These are phyloP conservation scores for Suillus sp. DNA, from an alignment of 768 basidiomycete species.

Conservation along the genomic window DNA sequence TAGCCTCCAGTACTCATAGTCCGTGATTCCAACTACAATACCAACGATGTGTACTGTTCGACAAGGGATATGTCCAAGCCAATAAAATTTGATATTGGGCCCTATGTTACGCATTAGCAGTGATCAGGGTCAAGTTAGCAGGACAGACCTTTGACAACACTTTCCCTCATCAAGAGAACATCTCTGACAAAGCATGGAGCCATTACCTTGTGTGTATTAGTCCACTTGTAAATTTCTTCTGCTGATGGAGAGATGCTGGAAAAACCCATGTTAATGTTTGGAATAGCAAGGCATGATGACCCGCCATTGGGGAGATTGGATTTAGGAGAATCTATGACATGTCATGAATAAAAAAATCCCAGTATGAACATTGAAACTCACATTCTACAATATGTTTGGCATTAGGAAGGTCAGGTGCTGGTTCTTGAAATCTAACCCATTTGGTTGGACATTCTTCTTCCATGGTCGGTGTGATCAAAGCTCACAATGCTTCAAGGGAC, in stretches of 20 bases:
- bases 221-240: conserved; percentile 48
- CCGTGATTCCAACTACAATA: conserved; percentile 61
- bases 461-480: too few species aligned
- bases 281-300: too few species aligned
- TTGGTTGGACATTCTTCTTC: too few species aligned
- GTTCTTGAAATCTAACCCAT: too few species aligned
- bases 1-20: conserved; percentile 57
- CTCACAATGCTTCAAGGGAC: too few species aligned
- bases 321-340: too few species aligned
- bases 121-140: conserved; percentile 2
- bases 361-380: too few species aligned
- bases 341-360: too few species aligned
- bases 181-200: conserved; percentile 59
- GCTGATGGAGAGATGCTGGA: conserved; percentile 1
- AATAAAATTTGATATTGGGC: conserved; percentile 60
- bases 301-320: too few species aligned
- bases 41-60: conserved; percentile 62
- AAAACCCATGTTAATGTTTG: too few species aligned
- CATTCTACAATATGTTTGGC: too few species aligned
- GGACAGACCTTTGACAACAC: conserved; percentile 33
- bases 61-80: conserved; percentile 75
- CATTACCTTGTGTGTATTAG: conserved; percentile 52
- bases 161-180: conserved; percentile 47
- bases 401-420: too few species aligned
- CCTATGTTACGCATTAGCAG: background rate